Percentiles rank a stretch among this genome's conserved stretches.
phyloP scores from a whole-genome alignment of 352 stramenopile genomes.

The Phytophthora crassamura region DNA sequence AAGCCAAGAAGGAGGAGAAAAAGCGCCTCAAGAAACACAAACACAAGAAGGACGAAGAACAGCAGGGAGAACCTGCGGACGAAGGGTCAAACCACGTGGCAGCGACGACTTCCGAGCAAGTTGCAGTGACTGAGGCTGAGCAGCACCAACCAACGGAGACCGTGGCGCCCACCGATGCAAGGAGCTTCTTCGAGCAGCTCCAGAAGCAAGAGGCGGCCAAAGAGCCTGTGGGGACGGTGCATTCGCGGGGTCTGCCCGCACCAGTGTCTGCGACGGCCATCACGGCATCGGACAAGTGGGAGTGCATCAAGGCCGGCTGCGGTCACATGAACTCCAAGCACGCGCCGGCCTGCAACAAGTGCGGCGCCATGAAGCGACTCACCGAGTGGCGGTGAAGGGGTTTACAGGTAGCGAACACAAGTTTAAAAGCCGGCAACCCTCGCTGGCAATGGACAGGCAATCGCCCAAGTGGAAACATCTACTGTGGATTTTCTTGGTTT shows the following conservation, averaged over 20 bases:
- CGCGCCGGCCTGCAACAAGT: slow-evolving; percentile 69
- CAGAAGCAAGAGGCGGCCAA: slow-evolving; percentile 67
- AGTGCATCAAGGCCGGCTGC: slow-evolving; percentile 69
- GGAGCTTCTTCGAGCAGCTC: slow-evolving; percentile 74
- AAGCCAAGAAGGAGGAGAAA: slow-evolving; percentile 40
- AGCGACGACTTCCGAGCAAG: not conserved
- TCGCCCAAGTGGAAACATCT: no score
- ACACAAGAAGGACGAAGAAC: slow-evolving; percentile 33
- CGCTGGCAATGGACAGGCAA: no score
- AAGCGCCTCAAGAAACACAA: slow-evolving; percentile 39
- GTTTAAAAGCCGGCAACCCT: no score
- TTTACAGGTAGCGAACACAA: no score
- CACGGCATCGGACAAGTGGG: slow-evolving; percentile 59
- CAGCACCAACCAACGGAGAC: slow-evolving; percentile 1
- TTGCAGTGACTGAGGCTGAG: slow-evolving; percentile 1
- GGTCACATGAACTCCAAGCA: slow-evolving; percentile 78
- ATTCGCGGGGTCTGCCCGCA: slow-evolving; percentile 50
- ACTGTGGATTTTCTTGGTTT: not conserved
- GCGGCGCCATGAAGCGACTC: slow-evolving; percentile 80
- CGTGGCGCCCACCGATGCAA: slow-evolving; percentile 31
- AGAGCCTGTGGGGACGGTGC: slow-evolving; percentile 61
- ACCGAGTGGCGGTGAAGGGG: slow-evolving; percentile 67
- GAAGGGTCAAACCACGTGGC: not conserved
- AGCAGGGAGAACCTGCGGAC: slow-evolving; percentile 13
- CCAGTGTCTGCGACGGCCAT: slow-evolving; percentile 37